Evolutionary conservation across 2,329 filamentous ascomycete genomes (phyloP).

Genomic region (Pseudogymnoascus sp.): DNA sequence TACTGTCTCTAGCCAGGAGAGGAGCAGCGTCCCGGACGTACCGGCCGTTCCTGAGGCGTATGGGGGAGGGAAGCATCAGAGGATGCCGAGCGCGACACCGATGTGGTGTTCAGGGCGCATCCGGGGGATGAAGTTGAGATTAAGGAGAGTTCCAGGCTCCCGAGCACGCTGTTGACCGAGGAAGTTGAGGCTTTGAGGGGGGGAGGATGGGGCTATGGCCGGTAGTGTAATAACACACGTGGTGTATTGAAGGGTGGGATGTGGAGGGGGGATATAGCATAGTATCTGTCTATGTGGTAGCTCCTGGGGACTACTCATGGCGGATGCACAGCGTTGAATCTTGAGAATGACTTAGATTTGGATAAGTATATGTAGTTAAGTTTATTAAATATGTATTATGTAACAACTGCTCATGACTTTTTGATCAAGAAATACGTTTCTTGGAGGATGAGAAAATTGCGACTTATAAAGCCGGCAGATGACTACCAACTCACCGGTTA

Average conservation of each 20-base stretch:
- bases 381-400: conserved; percentile 2
- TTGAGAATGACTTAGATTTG: neutral
- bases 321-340: neutral
- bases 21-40: conserved; percentile 25
- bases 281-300: neutral
- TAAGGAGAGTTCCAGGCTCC: conserved; percentile 22
- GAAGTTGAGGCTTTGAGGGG: conserved; percentile 21
- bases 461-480: neutral
- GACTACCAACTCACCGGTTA: neutral
- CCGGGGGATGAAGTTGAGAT: conserved; percentile 28
- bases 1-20: conserved; percentile 21
- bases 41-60: conserved; percentile 18
- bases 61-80: conserved; percentile 18
- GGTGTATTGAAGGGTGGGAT: neutral
- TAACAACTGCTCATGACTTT: neutral
- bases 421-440: neutral
- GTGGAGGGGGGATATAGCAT: neutral
- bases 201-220: neutral
- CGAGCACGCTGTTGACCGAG: conserved; percentile 28
- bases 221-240: neutral
- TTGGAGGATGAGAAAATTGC: neutral
- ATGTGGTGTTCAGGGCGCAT: conserved; percentile 26
- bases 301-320: neutral
- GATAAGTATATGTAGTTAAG: neutral
- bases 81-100: conserved; percentile 23